These are phyloP conservation scores for Monosiga brevicollis DNA, from an alignment of 78 protist genomes.

Conservation along the genomic window DNA sequence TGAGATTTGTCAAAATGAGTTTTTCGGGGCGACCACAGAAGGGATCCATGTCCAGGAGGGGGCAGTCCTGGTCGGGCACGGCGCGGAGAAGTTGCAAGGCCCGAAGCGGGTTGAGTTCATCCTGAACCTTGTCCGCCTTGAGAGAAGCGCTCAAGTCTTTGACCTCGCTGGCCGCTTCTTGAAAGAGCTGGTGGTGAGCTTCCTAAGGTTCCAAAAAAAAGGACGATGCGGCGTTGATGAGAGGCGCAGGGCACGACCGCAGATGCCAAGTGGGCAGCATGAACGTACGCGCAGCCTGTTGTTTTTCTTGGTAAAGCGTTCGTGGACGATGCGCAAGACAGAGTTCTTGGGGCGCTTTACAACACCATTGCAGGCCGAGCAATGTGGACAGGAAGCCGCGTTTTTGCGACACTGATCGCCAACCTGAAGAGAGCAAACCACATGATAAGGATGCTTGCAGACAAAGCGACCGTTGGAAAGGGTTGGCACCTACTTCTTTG, in stretches of 20 bases:
- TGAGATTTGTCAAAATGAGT: slow-evolving; percentile 50
- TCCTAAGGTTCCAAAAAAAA: not conserved
- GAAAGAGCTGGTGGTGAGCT: not conserved
- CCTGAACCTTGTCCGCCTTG: slow-evolving; percentile 51
- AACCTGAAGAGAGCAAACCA: not conserved
- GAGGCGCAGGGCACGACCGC: too few relatives aligned
- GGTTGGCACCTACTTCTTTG: slow-evolving; percentile 11
- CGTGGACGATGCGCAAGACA: slow-evolving; percentile 69
- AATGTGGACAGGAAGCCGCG: slow-evolving; percentile 66
- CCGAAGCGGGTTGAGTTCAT: slow-evolving; percentile 74
- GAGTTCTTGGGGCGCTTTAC: slow-evolving; percentile 75
- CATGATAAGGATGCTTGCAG: not conserved
- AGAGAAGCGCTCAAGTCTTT: not conserved
- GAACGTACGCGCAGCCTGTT: not conserved
- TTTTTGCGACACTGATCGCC: not conserved
- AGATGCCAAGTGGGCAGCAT: not conserved
- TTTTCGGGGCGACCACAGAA: slow-evolving; percentile 61
- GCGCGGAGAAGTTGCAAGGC: slow-evolving; percentile 53
- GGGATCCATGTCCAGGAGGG: slow-evolving; percentile 77
- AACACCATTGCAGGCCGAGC: slow-evolving; percentile 71
- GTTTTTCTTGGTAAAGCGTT: slow-evolving; percentile 30
- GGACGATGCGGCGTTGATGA: not conserved
- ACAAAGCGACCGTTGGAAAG: not conserved
- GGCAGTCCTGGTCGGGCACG: slow-evolving; percentile 53
- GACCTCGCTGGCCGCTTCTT: not conserved